A percentile compares a stretch with the other conserved stretches of the same genome.
These are phyloP conservation scores for Zygosaccharomyces pseudobailii DNA, from an alignment of 1,139 yeast genomes.

Conservation along the genomic window DNA sequence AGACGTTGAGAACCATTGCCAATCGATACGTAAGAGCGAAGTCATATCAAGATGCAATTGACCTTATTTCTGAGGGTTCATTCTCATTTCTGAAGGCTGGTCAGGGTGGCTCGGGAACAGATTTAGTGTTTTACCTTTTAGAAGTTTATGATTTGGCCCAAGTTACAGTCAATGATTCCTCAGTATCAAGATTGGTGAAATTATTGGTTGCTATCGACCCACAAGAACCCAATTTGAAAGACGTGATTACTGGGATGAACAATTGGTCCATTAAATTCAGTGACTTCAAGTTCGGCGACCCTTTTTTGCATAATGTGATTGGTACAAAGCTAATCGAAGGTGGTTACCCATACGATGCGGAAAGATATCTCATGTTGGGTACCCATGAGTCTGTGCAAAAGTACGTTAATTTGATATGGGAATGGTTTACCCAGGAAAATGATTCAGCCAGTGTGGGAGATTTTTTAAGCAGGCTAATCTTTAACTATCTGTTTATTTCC, in stretches of 20 bases:
- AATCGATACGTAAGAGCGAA: slow-evolving; percentile 72
- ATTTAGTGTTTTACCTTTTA: slow-evolving; percentile 67
- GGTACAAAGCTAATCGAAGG: slow-evolving; percentile 57
- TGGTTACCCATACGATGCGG: slow-evolving; percentile 44
- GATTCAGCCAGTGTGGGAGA: slow-evolving; percentile 43
- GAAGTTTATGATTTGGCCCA: slow-evolving; percentile 57
- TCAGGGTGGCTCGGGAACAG: slow-evolving; percentile 78
- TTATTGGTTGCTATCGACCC: slow-evolving; percentile 35
- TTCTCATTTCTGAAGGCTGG: slow-evolving; percentile 59
- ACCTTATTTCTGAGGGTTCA: slow-evolving; percentile 66
- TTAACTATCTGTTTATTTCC: slow-evolving; percentile 63
- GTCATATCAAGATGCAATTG: slow-evolving; percentile 66
- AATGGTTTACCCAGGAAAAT: slow-evolving; percentile 46
- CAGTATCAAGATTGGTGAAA: slow-evolving; percentile 36
- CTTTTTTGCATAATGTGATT: slow-evolving; percentile 66
- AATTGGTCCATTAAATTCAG: slow-evolving; percentile 58
- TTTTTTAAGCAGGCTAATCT: slow-evolving; percentile 56
- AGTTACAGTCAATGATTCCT: slow-evolving; percentile 41
- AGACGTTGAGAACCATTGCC: slow-evolving; percentile 81
- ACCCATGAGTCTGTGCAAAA: slow-evolving; percentile 52
- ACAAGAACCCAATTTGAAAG: slow-evolving; percentile 61
- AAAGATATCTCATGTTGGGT: slow-evolving; percentile 63
- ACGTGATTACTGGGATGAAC: slow-evolving; percentile 57
- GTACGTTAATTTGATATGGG: slow-evolving; percentile 51
- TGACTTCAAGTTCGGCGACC: slow-evolving; percentile 60